These are phyloP conservation scores for Annulohypoxylon nitens DNA, from an alignment of 495 filamentous ascomycete genomes.

Conservation along the genomic window DNA sequence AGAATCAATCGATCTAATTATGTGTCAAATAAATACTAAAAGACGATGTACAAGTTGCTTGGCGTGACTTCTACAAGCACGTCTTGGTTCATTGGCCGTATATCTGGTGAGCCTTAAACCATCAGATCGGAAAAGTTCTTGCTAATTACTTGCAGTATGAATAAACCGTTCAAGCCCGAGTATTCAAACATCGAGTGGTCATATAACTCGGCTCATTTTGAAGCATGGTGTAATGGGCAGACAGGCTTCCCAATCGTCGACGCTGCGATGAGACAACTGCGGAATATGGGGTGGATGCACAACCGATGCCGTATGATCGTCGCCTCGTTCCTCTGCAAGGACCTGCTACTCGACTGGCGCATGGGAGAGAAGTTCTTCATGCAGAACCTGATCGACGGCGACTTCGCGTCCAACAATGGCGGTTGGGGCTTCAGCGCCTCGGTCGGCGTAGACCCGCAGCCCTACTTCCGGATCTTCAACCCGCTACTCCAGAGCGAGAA, in stretches of 20 bases:
- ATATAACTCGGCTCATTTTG: conserved; percentile 75
- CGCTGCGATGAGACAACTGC: conserved; percentile 90
- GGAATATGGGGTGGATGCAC: conserved; percentile 82
- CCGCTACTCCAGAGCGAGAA: conserved; percentile 87
- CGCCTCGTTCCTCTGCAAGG: conserved; percentile 88
- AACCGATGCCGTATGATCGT: conserved; percentile 92
- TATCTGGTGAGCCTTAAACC: conserved; percentile 70
- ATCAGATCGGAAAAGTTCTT: background rate
- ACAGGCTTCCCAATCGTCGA: conserved; percentile 93
- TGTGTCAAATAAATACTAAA: too few species aligned
- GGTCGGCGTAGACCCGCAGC: conserved; percentile 90
- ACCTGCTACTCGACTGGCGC: conserved; percentile 91
- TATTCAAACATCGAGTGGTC: conserved; percentile 88
- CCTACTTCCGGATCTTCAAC: conserved; percentile 94
- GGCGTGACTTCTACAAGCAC: conserved; percentile 95
- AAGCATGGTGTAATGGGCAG: conserved; percentile 78
- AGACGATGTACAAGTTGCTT: conserved; percentile 66
- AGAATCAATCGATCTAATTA: too few species aligned
- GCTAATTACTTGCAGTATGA: conserved; percentile 72
- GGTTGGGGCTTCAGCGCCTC: conserved; percentile 89
- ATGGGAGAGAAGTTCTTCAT: conserved; percentile 92
- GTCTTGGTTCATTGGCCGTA: conserved; percentile 90
- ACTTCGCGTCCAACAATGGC: conserved; percentile 93
- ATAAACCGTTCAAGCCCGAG: conserved; percentile 91
- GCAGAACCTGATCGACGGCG: conserved; percentile 88